Base-by-base conservation (phyloP, 225 moss, liverwort and hornwort species). In the Lunularia cruciata region DNA sequence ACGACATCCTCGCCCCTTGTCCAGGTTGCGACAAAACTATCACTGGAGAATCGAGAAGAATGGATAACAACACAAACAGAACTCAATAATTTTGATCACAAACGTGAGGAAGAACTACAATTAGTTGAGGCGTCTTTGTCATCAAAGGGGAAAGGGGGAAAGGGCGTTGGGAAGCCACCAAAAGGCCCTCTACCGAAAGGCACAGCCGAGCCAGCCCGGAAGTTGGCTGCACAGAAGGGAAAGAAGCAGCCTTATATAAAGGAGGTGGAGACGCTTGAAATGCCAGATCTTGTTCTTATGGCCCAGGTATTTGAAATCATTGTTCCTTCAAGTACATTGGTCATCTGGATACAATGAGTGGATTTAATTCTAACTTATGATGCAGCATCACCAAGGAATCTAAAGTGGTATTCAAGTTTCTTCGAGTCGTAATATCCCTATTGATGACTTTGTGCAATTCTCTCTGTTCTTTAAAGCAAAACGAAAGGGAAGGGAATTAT, bases 281-380 rank as follows among this genome's bases (percentile, higher is more conserved):
- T 78, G 63, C 78, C 78, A 53, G 75, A 78, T 78, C 78, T 77
- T 63, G 78, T 83, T 52, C 63, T 75, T 51, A 78, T 75, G 82
- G 68, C 78, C n/a, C 75, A 83, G 75, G 82, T 83, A n/a, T n/a
- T n/a, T n/a, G n/a, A n/a, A n/a, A n/a, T n/a, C n/a, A n/a, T n/a
- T n/a, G n/a, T n/a, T n/a, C n/a, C n/a, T n/a, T n/a, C n/a, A n/a
- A n/a, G n/a, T n/a, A n/a, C n/a, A n/a, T n/a, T n/a, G n/a, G n/a
- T n/a, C n/a, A n/a, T n/a, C n/a, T n/a, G n/a, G n/a, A n/a, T n/a
- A n/a, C n/a, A n/a, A n/a, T n/a, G n/a, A n/a, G n/a, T n/a, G n/a
- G n/a, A n/a, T n/a, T n/a, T n/a, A n/a, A n/a, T n/a, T n/a, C n/a
- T n/a, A n/a, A n/a, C n/a, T n/a, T n/a, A n/a, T n/a, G n/a, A n/a